Conservation (phyloP, 441 rosid genomes). For the Macaranga tanarius region DNA sequence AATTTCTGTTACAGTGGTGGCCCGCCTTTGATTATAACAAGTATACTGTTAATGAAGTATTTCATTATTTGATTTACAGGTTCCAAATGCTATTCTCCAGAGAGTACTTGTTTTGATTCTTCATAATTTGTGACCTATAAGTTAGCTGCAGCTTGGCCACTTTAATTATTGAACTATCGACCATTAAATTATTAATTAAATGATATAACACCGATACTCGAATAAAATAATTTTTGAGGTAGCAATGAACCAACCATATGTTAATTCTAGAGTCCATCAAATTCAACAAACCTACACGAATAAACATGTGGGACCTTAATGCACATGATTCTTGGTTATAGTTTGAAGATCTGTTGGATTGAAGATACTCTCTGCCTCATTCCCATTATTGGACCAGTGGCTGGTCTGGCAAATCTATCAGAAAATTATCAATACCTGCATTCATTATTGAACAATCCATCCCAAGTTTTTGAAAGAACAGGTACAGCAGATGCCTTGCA, state of each 20-base stretch:
- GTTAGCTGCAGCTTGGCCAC: too few relatives aligned
- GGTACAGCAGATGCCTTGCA: not conserved
- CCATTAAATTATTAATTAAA: too few relatives aligned
- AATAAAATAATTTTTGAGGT: too few relatives aligned
- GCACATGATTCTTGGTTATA: not conserved
- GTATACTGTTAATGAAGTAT: too few relatives aligned
- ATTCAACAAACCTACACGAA: not conserved
- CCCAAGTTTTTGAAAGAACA: not conserved
- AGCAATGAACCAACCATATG: not conserved
- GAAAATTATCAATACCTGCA: not conserved
- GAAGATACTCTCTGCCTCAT: not conserved
- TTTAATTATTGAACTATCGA: too few relatives aligned
- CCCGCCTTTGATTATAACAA: too few relatives aligned
- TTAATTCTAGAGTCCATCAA: not conserved
- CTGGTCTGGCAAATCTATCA: constrained; percentile 11
- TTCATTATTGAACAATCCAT: not conserved
- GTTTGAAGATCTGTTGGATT: not conserved
- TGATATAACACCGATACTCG: too few relatives aligned
- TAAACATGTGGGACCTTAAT: constrained; percentile 5
- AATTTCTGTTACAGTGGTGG: too few relatives aligned
- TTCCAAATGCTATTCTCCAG: too few relatives aligned
- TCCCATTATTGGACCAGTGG: not conserved
- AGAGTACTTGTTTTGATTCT: too few relatives aligned
- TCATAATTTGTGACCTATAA: too few relatives aligned
- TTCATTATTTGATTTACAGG: too few relatives aligned